Evolutionary conservation across 345 rosid species (phyloP), one percentile per base, ranked within the genome.

Genomic region (Psidium guajava): DNA sequence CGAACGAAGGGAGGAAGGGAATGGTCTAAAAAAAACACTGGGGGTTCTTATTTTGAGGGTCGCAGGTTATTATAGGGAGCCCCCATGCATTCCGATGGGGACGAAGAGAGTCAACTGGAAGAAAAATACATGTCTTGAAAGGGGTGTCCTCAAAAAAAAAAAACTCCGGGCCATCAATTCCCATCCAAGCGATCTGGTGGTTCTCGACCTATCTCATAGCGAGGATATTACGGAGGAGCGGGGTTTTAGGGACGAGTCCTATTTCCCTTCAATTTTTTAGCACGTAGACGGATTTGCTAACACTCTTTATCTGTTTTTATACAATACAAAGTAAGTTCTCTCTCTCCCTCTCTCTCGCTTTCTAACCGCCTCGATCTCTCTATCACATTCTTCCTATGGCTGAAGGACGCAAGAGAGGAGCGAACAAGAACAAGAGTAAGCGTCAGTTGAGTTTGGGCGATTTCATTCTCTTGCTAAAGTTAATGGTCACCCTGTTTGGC

Each of bases 401-500:
- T 86, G 94, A 94, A 82, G 90, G 93, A 89, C 98, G 98, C 90
- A 95, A 75, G 88, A 95, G 82, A 88, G 99, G 95, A 90, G 96
- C 89, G 86, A 94, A 84, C 89, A 96, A 94, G 85, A 91, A 89
- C 40, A 90, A 87, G 77, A 87, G 85, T 6, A 92, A 91, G 93
- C 90, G 87, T 75, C 92, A 90, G 90, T 88, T 96, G 90, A 93
- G 95, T 85, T 83, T 95, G 86, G 99, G 99, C 87, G 99, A 96
- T 94, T 97, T 97, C 51, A 98, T 97, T 81, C 96, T 97, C n/a
- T n/a, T 64, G 99, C 99, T 81, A 97, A 92, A 90, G 98, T 96
- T 89, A 97, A 97, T 93, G 99, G 99, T 40, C 94, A 92, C 86
- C 99, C 98, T 85, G 85, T 90, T 88, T 97, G 99, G 99, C 99